Conservation (phyloP, 2,329 filamentous ascomycete genomes). For the Ustulina deusta region DNA sequence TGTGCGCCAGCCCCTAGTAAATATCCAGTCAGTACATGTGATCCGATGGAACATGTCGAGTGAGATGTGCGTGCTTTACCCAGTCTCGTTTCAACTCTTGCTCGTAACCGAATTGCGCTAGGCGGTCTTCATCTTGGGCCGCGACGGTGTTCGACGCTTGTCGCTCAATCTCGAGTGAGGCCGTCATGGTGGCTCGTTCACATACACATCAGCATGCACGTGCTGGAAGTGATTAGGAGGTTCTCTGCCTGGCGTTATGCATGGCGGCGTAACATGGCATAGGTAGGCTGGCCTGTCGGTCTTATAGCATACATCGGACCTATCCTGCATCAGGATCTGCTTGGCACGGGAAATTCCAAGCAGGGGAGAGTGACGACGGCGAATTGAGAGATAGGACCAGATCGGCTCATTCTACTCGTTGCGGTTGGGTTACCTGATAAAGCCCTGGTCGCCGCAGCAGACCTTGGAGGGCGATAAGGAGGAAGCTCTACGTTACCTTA, state of each 20-base stretch:
- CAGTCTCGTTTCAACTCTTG: conserved; percentile 70
- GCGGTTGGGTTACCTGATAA: conserved; percentile 14
- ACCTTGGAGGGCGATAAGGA: background rate
- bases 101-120: conserved; percentile 70
- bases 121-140: conserved; percentile 61
- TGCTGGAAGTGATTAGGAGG: background rate
- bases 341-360: background rate
- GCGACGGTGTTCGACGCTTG: conserved; percentile 44
- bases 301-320: background rate
- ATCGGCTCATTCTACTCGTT: background rate
- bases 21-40: conserved; percentile 5
- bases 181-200: conserved; percentile 33
- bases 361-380: background rate
- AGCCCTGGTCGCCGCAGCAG: background rate
- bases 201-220: background rate
- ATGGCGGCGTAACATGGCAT: background rate
- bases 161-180: conserved; percentile 42
- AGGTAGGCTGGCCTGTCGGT: background rate
- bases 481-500: background rate
- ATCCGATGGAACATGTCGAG: background rate
- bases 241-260: background rate
- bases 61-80: conserved; percentile 44
- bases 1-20: conserved; percentile 62
- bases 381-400: background rate
- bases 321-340: background rate